Evolutionary conservation across 441 rosid genomes (phyloP), one percentile per base, ranked within the genome.

Genomic region (Aleurites moluccanus): DNA sequence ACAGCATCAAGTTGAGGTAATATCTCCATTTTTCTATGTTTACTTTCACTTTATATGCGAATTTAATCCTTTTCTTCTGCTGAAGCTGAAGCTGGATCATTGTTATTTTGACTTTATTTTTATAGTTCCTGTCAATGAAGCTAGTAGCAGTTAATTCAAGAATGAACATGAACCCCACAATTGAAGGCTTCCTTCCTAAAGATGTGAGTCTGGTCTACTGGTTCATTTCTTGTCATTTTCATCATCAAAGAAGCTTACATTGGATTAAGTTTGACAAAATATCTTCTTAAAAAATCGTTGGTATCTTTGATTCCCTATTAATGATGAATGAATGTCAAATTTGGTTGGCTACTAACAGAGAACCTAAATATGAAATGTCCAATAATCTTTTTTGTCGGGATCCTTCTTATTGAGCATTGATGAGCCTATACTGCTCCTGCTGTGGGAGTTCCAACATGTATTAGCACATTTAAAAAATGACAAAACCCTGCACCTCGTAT

Each of bases 71-170:
- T 60, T 13, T n/a, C 1, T 38, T 21, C 60, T 53, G 28, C 33
- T 44, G 40, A 33, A 40, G 7, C 30, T 66, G 49, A 72, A 64
- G 60, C 57, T 65, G 59, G 25, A 45, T 56, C 60, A 8, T 10
- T 40, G 64, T 60, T 44, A 4, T 27, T 68, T 60, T 21, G 0
- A 59, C 11, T n/a, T n/a, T 73, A 40, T 53, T 59, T 28, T 76
- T 83, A 78, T 79, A 93, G 97, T 89, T 93, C 82, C 79, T 92
- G 69, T 92, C 97, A 6, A 89, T 93, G 96, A 93, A 93, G 81
- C 92, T 93, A n/a, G 98, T 90, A 81, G 92, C 94, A 10, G 90
- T 92, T 52, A 90, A 85, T 79, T 75, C 94, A 50, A 85, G 92
- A 81, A 80, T 85, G 78, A 82, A 68, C 78, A 75, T 86, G 80